Evolutionary conservation across 345 rosid genomes (phyloP).

Genomic region (Viola odorata): DNA sequence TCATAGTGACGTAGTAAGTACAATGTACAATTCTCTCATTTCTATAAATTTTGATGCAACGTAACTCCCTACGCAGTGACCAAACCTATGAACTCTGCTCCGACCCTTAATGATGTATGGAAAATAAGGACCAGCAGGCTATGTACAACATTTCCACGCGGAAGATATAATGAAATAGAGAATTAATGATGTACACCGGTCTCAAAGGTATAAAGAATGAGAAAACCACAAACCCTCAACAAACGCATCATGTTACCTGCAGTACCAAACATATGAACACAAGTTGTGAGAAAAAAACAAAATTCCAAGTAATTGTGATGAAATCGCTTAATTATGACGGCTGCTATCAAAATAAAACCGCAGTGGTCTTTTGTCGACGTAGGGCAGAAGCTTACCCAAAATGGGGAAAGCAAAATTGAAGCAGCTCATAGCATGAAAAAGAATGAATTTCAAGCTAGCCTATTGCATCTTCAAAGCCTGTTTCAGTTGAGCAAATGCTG

Average conservation of each 20-base stretch:
- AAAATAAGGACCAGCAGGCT: slow-evolving; percentile 22
- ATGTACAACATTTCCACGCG: slow-evolving; percentile 29
- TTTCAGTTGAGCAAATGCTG: slow-evolving; percentile 80
- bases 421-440: not conserved
- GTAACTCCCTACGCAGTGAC: not conserved
- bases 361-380: not conserved
- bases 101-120: slow-evolving; percentile 14
- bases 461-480: slow-evolving; percentile 83
- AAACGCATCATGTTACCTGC: slow-evolving; percentile 26
- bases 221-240: slow-evolving; percentile 18
- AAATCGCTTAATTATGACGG: not conserved
- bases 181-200: too few relatives aligned
- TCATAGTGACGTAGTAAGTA: too few relatives aligned
- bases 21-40: not conserved
- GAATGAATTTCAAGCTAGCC: not conserved
- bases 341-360: not conserved
- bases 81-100: slow-evolving; percentile 25
- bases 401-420: slow-evolving; percentile 4
- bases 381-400: slow-evolving; percentile 21
- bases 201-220: slow-evolving; percentile 9
- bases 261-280: slow-evolving; percentile 3
- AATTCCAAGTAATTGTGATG: not conserved
- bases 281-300: slow-evolving; percentile 6
- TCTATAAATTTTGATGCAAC: slow-evolving; percentile 1
- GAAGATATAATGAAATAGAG: too few relatives aligned